Evolutionary conservation across 139 green algal genomes (phyloP), one percentile per base, ranked within the genome.

Genomic region (Chlorella sp.): DNA sequence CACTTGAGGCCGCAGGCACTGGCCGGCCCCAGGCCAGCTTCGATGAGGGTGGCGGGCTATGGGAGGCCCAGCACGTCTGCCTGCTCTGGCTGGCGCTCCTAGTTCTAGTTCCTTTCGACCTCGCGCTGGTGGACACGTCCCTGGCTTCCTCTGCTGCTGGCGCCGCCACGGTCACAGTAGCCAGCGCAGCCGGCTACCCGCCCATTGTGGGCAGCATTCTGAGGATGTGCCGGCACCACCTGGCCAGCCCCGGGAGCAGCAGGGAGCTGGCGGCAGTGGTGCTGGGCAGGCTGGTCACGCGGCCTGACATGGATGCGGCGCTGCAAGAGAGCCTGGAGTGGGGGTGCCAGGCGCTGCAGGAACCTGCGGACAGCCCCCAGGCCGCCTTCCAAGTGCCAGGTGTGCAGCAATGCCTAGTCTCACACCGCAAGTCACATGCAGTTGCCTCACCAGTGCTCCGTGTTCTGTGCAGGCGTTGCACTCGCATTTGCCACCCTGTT

Each of bases 81-180:
- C 85, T 99, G 43, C 85, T 98, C n/a, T 99, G 96, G 96, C 89
- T 99, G 7, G 93, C 91, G 33, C 89, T 97, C 46, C 85, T 99
- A 31, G 91, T 94, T 40, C 87, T 98, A 11, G 89, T 97, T 9
- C 96, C 96, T 25, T 99, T 99, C 77, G 89, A 97, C 82, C 86
- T 99, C 25, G 67, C 84, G 25, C 89, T 86, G 0, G 67, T 99
- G 8, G 95, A 99, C 76, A 84, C 82, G 31, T 80, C 73, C 29
- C 35, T 85, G n/a, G 29, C 64, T 0, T 35, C 45, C 8, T 6
- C 17, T 23, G 43, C 58, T 46, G 58, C 66, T 27, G 45, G n/a
- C 0, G 45, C 40, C 35, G 29, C n/a, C 25, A 43, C 45, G 46
- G 45, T 15, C 50, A 77, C 5, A 76, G 15, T 29, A 40, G 38